phyloP scores from a whole-genome alignment of 495 filamentous ascomycete genomes.

The Penicillium tannophilum region DNA sequence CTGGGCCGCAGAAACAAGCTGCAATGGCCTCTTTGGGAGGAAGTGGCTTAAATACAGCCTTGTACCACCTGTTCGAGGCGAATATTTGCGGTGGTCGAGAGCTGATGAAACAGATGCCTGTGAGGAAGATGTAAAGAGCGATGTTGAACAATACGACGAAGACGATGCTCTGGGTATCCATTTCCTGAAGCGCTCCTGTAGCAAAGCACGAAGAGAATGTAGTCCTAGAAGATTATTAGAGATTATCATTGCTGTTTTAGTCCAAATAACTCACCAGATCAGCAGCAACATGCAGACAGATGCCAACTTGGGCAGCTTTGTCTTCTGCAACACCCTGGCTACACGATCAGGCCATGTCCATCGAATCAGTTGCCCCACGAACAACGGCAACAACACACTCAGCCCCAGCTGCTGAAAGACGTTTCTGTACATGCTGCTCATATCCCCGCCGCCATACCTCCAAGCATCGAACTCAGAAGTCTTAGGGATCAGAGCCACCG shows the following conservation, averaged over 20 bases:
- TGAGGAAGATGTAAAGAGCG: slow-evolving; percentile 54
- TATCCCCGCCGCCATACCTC: slow-evolving; percentile 43
- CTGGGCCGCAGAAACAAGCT: slow-evolving; percentile 58
- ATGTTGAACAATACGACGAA: slow-evolving; percentile 57
- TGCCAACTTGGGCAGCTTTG: slow-evolving; percentile 48
- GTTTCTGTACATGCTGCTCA: slow-evolving; percentile 52
- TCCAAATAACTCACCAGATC: slow-evolving; percentile 45
- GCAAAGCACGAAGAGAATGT: slow-evolving; percentile 59
- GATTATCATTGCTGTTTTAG: neutral
- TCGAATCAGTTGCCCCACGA: slow-evolving; percentile 50
- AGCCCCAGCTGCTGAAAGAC: slow-evolving; percentile 56
- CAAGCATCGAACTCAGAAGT: slow-evolving; percentile 46
- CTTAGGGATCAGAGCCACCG: slow-evolving; percentile 50
- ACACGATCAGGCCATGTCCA: slow-evolving; percentile 50
- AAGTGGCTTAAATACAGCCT: slow-evolving; percentile 39
- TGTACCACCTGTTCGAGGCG: slow-evolving; percentile 20
- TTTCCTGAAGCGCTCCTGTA: slow-evolving; percentile 49
- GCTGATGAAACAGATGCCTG: slow-evolving; percentile 49
- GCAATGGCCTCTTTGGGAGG: slow-evolving; percentile 52
- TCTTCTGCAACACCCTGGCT: slow-evolving; percentile 41
- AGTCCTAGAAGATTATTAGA: slow-evolving; percentile 34
- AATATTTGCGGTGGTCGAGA: slow-evolving; percentile 43
- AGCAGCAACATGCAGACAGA: slow-evolving; percentile 50
- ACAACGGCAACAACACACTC: slow-evolving; percentile 51
- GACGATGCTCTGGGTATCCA: slow-evolving; percentile 49